Conservation (phyloP, 495 filamentous ascomycete species). For the Aspergillus cavernicola region DNA sequence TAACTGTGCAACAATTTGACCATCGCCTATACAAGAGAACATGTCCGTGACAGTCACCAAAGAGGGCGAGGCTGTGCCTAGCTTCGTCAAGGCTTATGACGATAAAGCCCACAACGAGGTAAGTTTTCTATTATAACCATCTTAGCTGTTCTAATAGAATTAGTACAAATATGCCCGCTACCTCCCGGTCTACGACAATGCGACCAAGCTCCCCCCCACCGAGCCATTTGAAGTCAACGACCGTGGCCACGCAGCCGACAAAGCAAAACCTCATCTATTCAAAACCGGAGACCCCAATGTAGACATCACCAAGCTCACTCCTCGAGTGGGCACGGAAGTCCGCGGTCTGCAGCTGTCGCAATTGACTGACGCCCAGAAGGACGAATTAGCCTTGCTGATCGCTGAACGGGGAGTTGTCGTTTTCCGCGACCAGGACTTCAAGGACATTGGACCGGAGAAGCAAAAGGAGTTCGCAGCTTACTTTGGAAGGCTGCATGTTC, state of each 20-base stretch:
- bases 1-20: neutral
- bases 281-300: conserved; percentile 49
- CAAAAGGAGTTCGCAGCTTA: conserved; percentile 63
- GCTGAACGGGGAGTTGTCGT: conserved; percentile 70
- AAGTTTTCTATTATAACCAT: neutral
- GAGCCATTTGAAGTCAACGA: conserved; percentile 46
- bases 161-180: conserved; percentile 43
- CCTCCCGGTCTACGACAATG: conserved; percentile 48
- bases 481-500: conserved; percentile 61
- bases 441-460: conserved; percentile 54
- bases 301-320: conserved; percentile 58
- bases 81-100: conserved; percentile 5
- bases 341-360: conserved; percentile 64
- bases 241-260: conserved; percentile 44
- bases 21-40: neutral
- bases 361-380: conserved; percentile 65
- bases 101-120: conserved; percentile 2
- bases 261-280: conserved; percentile 2
- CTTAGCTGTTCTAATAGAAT: neutral
- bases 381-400: conserved; percentile 70
- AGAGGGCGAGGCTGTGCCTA: neutral
- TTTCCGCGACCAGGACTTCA: conserved; percentile 64
- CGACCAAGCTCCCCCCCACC: conserved; percentile 39
- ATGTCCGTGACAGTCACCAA: conserved; percentile 6
- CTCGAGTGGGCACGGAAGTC: conserved; percentile 71